Percentiles rank a stretch among this genome's conserved stretches.
phyloP scores from a whole-genome alignment of 2,329 filamentous ascomycete species.

The Lachnellula occidentalis region DNA sequence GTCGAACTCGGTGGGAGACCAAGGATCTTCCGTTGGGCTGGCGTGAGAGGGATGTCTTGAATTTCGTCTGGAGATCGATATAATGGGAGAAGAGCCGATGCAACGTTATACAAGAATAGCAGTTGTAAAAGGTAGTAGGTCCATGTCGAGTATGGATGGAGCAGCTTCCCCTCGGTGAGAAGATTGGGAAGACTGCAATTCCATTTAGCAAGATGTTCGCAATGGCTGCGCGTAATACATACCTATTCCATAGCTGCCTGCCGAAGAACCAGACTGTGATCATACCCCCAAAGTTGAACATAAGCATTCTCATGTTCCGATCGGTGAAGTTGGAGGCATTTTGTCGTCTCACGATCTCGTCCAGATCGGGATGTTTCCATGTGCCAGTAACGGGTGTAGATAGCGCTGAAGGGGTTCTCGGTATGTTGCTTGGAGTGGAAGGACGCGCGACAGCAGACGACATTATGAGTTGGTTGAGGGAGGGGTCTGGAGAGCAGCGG shows the following conservation, averaged over 20 bases:
- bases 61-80: conserved; percentile 69
- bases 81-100: conserved; percentile 65
- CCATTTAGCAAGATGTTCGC: conserved; percentile 6
- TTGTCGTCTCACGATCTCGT: conserved; percentile 80
- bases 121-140: conserved; percentile 45
- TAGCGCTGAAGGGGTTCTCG: conserved; percentile 10
- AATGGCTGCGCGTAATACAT: conserved; percentile 1
- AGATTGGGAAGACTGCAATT: conserved; percentile 25
- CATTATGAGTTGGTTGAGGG: neutral
- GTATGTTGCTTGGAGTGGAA: conserved; percentile 19
- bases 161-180: conserved; percentile 14
- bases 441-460: conserved; percentile 20
- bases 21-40: conserved; percentile 78
- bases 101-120: conserved; percentile 65
- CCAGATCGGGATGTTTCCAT: conserved; percentile 84
- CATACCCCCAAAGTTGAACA: conserved; percentile 59
- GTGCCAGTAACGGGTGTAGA: conserved; percentile 52
- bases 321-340: conserved; percentile 74
- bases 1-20: conserved; percentile 65
- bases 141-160: conserved; percentile 25
- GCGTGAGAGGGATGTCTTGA: conserved; percentile 83
- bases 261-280: conserved; percentile 42
- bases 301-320: conserved; percentile 64
- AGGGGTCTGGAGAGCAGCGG: neutral
- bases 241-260: conserved; percentile 29